Evolutionary conservation across 208 protist species (phyloP), one percentile per base, ranked within the genome.

Genomic region (Acanthamoeba royreba): DNA sequence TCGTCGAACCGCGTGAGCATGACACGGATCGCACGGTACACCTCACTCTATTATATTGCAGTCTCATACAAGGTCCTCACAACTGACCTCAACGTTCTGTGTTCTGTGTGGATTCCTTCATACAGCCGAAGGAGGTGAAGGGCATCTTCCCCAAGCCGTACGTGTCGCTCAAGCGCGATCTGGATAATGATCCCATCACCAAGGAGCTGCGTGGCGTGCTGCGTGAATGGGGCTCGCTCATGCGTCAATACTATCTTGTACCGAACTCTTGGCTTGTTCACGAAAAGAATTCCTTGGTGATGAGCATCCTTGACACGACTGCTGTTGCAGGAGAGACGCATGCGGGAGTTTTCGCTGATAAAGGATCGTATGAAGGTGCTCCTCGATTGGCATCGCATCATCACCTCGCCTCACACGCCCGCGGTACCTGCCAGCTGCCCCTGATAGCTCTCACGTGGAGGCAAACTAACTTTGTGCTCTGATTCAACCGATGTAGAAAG

Each of bases 371-470:
- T 95, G 45, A 94, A 93, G 49, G 53, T 94, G 19, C 47, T 95
- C 9, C 45, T 95, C 25, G 92, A 94, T 42, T 95, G 94, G 94
- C 86, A 95, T 42, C 72, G 92, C 63, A 93, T 93, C 88, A 58
- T 93, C 43, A 61, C 88, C 33, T 93, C 88, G n/a, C 88, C 88
- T 31, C 88, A 93, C 53, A 93, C 88, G 5, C 66, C 88, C 11
- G 42, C 61, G 69, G 88, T 93, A 93, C 35, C 9, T 46, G 63
- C 92, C 43, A 25, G 47, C 40, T 1, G 55, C 49, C 33, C 5
- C n/a, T n/a, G 5, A 28, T 40, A 87, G 13, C 15, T 46, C 49
- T 87, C 28, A 33, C 53, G n/a, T 88, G 0, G 11, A 0, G n/a
- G n/a, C 77, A 53, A 11, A 88, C 45, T 47, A 7, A 46, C 31